Evolutionary conservation across 2,329 filamentous ascomycete species (phyloP).

Genomic region (Thelonectria discophora): DNA sequence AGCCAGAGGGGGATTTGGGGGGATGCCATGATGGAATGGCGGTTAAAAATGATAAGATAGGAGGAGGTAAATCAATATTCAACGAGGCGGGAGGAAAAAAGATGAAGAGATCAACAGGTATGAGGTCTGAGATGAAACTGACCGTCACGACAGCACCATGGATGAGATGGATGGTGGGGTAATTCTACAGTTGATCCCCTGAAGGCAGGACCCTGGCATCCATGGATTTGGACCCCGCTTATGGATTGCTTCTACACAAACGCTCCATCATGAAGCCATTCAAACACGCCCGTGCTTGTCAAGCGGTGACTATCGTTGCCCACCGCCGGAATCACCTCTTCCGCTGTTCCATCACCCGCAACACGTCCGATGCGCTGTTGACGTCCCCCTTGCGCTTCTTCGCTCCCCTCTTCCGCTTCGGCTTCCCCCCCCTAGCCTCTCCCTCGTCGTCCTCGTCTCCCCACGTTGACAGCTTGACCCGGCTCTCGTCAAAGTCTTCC

Average conservation of each 20-base stretch:
- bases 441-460: constrained; percentile 62
- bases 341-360: constrained; percentile 76
- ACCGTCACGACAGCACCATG: not conserved
- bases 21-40: constrained; percentile 34
- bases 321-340: constrained; percentile 49
- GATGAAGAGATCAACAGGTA: constrained; percentile 6
- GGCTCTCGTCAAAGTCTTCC: constrained; percentile 77
- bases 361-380: constrained; percentile 82
- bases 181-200: no score
- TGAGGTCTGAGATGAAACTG: constrained; percentile 7
- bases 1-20: constrained; percentile 64
- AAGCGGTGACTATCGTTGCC: not conserved
- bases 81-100: not conserved
- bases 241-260: not conserved
- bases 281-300: not conserved
- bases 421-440: constrained; percentile 54
- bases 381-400: constrained; percentile 82
- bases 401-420: constrained; percentile 73
- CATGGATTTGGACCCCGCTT: constrained; percentile 2
- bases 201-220: not conserved
- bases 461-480: constrained; percentile 75
- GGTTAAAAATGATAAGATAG: constrained; percentile 2
- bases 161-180: constrained; percentile 17
- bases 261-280: not conserved
- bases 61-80: not conserved